These are phyloP conservation scores for Trypanosoma cruzi DNA, from an alignment of 208 protist species.

Conservation along the genomic window DNA sequence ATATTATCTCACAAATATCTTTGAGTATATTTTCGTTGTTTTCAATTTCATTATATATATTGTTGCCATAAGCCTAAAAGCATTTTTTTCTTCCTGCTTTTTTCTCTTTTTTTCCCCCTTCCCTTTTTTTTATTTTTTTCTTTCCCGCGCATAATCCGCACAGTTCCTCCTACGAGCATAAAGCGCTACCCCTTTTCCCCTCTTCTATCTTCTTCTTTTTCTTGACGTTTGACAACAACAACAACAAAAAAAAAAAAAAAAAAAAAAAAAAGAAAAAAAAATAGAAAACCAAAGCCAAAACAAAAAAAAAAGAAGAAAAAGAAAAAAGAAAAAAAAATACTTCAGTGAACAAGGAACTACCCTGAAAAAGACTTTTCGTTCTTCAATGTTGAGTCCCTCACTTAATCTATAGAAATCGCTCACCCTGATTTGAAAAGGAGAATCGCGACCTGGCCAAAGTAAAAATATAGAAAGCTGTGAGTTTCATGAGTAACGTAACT, in stretches of 20 bases:
- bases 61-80: too few relatives aligned
- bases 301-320: slow-evolving; percentile 30
- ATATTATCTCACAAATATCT: neutral
- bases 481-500: slow-evolving; percentile 99
- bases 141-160: neutral
- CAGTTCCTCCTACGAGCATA: neutral
- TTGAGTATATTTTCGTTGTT: too few relatives aligned
- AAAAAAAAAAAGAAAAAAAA: slow-evolving; percentile 14
- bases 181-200: neutral
- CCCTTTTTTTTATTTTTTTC: neutral
- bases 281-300: too few relatives aligned
- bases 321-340: slow-evolving; percentile 13
- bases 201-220: neutral
- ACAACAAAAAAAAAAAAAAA: slow-evolving; percentile 6
- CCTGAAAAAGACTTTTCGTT: slow-evolving; percentile 3
- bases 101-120: neutral
- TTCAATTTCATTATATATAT: too few relatives aligned
- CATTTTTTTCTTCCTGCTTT: too few relatives aligned
- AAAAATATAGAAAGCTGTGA: slow-evolving; percentile 99
- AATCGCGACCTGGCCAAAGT: slow-evolving; percentile 99
- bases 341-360: slow-evolving; percentile 1
- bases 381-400: slow-evolving; percentile 17
- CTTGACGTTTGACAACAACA: neutral
- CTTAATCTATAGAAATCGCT: slow-evolving; percentile 12
- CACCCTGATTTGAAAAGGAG: slow-evolving; percentile 97